Conservation (phyloP, 1,284 basidiomycete species). For the Trichosporon sp. region DNA sequence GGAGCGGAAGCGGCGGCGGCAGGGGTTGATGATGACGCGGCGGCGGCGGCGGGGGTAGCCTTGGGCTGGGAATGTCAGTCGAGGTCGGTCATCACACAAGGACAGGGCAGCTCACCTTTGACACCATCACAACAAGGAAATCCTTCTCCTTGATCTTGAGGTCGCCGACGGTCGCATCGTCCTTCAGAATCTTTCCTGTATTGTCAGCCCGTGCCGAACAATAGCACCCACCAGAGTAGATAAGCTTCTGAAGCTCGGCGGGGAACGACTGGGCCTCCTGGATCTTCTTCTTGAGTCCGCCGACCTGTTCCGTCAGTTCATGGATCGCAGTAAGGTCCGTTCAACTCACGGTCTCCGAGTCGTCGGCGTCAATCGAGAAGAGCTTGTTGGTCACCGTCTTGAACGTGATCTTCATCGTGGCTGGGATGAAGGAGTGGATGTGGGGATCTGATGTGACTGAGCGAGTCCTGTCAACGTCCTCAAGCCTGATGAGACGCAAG, state of each 20-base stretch:
- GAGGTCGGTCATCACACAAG: neutral
- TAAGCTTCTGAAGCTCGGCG: slow-evolving; percentile 87
- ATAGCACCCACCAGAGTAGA: slow-evolving; percentile 70
- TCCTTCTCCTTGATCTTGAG: slow-evolving; percentile 98
- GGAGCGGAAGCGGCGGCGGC: slow-evolving; percentile 31
- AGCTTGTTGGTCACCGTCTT: slow-evolving; percentile 90
- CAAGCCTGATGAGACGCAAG: slow-evolving; percentile 2
- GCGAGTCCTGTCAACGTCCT: neutral
- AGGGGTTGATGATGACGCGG: slow-evolving; percentile 43
- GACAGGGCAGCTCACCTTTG: slow-evolving; percentile 68
- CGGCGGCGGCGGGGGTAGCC: slow-evolving; percentile 43
- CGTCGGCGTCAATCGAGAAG: slow-evolving; percentile 67
- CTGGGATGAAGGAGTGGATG: slow-evolving; percentile 6
- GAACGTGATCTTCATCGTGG: slow-evolving; percentile 81
- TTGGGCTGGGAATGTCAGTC: slow-evolving; percentile 35
- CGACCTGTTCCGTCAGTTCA: slow-evolving; percentile 53
- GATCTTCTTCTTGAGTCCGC: slow-evolving; percentile 80
- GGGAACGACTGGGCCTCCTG: slow-evolving; percentile 58
- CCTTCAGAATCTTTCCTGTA: slow-evolving; percentile 83
- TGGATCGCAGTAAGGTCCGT: neutral
- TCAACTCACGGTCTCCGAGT: slow-evolving; percentile 59
- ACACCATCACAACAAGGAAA: slow-evolving; percentile 97
- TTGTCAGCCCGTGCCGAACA: slow-evolving; percentile 3
- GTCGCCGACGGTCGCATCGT: slow-evolving; percentile 81
- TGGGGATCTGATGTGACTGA: neutral